phyloP scores from a whole-genome alignment of 352 stramenopile species.

The Pythium rishiriense region DNA sequence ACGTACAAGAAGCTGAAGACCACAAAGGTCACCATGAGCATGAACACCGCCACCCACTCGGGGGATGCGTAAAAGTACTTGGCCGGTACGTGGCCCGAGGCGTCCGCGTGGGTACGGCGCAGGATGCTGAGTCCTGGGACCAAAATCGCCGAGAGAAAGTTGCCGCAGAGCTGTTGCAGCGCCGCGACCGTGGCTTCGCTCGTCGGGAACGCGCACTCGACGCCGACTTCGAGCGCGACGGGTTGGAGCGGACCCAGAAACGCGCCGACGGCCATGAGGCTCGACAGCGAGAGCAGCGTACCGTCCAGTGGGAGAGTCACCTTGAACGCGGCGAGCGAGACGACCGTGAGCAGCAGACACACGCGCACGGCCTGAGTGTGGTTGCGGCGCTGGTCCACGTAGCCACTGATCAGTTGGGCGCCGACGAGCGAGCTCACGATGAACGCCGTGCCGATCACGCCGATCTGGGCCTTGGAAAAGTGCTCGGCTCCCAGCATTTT shows the following conservation, averaged over 20 bases:
- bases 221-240: conserved; percentile 66
- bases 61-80: conserved; percentile 52
- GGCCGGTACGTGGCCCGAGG: conserved; percentile 30
- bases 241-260: conserved; percentile 68
- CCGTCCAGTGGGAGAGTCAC: conserved; percentile 35
- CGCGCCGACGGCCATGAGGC: conserved; percentile 46
- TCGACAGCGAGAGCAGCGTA: conserved; percentile 43
- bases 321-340: conserved; percentile 49
- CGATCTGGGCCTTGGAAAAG: conserved; percentile 67
- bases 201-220: conserved; percentile 74
- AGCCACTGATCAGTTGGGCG: conserved; percentile 64
- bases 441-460: conserved; percentile 64
- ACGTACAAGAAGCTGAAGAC: conserved; percentile 63
- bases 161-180: conserved; percentile 75
- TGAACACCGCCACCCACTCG: conserved; percentile 51
- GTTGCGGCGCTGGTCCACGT: conserved; percentile 60
- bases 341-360: conserved; percentile 50
- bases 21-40: conserved; percentile 43
- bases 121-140: conserved; percentile 55
- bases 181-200: conserved; percentile 76
- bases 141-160: conserved; percentile 66
- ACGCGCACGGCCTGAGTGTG: conserved; percentile 60
- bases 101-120: conserved; percentile 36
- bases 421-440: conserved; percentile 72
- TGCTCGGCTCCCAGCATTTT: conserved; percentile 65